These are phyloP conservation scores for Umbilicaria muhlenbergii DNA, from an alignment of 495 filamentous ascomycete genomes.

Conservation along the genomic window DNA sequence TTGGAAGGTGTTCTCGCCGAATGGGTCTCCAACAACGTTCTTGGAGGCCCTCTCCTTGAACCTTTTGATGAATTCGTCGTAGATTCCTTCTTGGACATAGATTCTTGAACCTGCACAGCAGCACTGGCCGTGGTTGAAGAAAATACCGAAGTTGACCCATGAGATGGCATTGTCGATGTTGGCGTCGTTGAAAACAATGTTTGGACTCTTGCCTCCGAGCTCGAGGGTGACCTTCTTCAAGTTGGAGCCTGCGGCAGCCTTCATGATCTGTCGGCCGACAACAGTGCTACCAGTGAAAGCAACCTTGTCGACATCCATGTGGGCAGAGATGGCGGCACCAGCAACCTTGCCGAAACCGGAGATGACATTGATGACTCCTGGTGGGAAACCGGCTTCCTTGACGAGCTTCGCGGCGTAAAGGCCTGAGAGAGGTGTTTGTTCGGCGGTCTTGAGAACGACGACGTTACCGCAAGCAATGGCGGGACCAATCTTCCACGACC, in stretches of 20 bases:
- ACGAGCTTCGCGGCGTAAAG: slow-evolving; percentile 66
- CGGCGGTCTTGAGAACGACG: slow-evolving; percentile 84
- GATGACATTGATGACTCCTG: slow-evolving; percentile 90
- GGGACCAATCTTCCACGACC: slow-evolving; percentile 94
- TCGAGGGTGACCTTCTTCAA: slow-evolving; percentile 99
- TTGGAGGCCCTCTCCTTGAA: slow-evolving; percentile 75
- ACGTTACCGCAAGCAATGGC: slow-evolving; percentile 83
- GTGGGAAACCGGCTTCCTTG: slow-evolving; percentile 92
- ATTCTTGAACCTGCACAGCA: slow-evolving; percentile 94
- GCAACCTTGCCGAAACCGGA: slow-evolving; percentile 83
- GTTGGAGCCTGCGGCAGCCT: slow-evolving; percentile 88
- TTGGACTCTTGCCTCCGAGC: slow-evolving; percentile 94
- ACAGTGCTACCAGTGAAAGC: slow-evolving; percentile 94
- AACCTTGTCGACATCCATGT: slow-evolving; percentile 98
- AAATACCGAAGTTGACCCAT: slow-evolving; percentile 98
- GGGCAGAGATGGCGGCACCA: slow-evolving; percentile 78
- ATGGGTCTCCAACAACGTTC: slow-evolving; percentile 90
- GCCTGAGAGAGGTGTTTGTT: slow-evolving; percentile 87
- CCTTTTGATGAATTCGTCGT: slow-evolving; percentile 78
- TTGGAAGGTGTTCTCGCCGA: slow-evolving; percentile 80
- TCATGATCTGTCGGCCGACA: slow-evolving; percentile 85
- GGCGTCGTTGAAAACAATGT: slow-evolving; percentile 93
- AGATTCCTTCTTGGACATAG: slow-evolving; percentile 90
- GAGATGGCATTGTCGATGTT: slow-evolving; percentile 92
- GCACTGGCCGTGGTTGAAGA: slow-evolving; percentile 97